These are phyloP conservation scores for Populus tremula DNA, from an alignment of 345 rosid species.

Conservation along the genomic window DNA sequence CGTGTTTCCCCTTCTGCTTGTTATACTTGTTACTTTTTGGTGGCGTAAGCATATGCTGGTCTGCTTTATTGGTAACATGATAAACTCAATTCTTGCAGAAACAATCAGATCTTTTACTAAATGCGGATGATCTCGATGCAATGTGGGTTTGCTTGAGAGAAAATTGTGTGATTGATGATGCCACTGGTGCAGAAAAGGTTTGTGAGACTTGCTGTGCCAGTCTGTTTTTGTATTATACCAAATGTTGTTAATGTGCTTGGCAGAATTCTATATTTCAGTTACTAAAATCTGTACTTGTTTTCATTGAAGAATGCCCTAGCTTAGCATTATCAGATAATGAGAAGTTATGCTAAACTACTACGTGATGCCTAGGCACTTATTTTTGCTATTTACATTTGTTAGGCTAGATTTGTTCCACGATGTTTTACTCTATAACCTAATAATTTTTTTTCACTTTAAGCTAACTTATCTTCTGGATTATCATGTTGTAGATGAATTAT, in stretches of 20 bases:
- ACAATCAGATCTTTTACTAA: conserved; percentile 91
- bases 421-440: not conserved
- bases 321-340: not conserved
- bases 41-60: not conserved
- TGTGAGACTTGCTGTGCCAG: not conserved
- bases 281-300: not conserved
- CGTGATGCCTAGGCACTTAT: not conserved
- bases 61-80: not conserved
- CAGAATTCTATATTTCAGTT: not conserved
- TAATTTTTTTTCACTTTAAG: not conserved
- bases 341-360: not conserved
- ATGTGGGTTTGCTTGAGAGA: conserved; percentile 99
- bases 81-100: conserved; percentile 55
- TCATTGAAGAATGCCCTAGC: not conserved
- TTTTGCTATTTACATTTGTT: not conserved
- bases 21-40: not conserved
- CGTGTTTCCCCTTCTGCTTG: not conserved
- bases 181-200: conserved; percentile 99
- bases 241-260: not conserved
- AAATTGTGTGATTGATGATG: conserved; percentile 97
- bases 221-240: not conserved
- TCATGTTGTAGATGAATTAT: conserved; percentile 77
- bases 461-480: conserved; percentile 14
- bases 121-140: conserved; percentile 96
- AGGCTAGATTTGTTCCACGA: not conserved